Conservation (phyloP, 805 yeast genomes). For the Candida railenensis region DNA sequence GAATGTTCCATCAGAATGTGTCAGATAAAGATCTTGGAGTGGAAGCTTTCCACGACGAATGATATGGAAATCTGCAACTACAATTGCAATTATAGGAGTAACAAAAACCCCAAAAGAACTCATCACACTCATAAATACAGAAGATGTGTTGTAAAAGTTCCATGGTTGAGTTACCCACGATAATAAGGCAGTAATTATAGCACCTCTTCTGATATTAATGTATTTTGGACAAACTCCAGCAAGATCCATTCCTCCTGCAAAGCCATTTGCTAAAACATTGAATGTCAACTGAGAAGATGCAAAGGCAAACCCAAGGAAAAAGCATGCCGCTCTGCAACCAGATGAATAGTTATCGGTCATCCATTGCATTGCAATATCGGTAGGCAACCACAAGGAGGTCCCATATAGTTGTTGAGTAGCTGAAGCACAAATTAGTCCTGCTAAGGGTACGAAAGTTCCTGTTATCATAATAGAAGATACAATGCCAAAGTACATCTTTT, state of each 20-base stretch:
- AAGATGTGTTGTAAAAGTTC: conserved; percentile 34
- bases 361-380: conserved; percentile 9
- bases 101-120: conserved; percentile 36
- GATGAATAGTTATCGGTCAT: conserved; percentile 7
- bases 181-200: conserved; percentile 25
- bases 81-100: conserved; percentile 35
- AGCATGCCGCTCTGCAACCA: conserved; percentile 51
- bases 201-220: conserved; percentile 45
- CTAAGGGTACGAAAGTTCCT: conserved; percentile 12
- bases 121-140: conserved; percentile 33
- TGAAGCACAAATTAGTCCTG: conserved; percentile 71
- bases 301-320: conserved; percentile 53
- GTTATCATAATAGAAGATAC: conserved; percentile 61
- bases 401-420: conserved; percentile 64
- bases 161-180: conserved; percentile 41
- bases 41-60: conserved; percentile 36
- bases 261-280: conserved; percentile 40
- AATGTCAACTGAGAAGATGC: conserved; percentile 33
- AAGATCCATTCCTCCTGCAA: conserved; percentile 49
- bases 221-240: conserved; percentile 45
- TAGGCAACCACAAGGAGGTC: conserved; percentile 71
- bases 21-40: conserved; percentile 37
- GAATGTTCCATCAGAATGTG: conserved; percentile 30
- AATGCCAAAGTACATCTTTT: conserved; percentile 45
- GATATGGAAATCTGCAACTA: conserved; percentile 30